Evolutionary conservation across 495 filamentous ascomycete species (phyloP), one percentile per base, ranked within the genome.

Genomic region (Peziza echinospora): DNA sequence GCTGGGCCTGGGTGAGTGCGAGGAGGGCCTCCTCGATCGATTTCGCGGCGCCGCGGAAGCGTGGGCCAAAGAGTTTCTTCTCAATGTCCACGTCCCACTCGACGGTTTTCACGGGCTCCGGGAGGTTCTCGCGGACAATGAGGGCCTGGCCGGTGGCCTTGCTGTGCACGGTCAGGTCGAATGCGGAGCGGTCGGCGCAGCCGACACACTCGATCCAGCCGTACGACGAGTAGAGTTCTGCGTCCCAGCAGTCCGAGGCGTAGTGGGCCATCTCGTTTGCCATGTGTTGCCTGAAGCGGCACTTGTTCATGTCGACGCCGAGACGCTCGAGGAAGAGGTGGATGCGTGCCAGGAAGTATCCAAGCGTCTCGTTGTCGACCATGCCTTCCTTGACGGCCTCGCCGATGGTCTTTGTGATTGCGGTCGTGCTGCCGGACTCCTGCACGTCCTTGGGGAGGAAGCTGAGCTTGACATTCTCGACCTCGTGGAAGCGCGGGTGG

Each of bases 231-330:
- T 70, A 52, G 9, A 79, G 62, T 47, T 80, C 76, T 11, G 75
- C 76, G 59, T 81, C 77, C 75, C 75, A 79, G 55, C 76, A 81
- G 56, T 80, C 76, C 2, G 70, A 61, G 21, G 77, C 77, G 47
- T 78, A 81, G 58, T 80, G 77, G 16, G 77, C 77, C 76, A 79
- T 80, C 58, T 80, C 77, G 50, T 80, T 79, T 5, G 71, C 67
- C 72, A 81, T 76, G 51, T 81, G 76, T 51, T 81, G 77, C 48
- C 76, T 64, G 55, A 80, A 81, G 26, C 76, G 69, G 45, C 77
- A 62, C 62, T 79, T 80, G 10, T 59, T 62, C 46, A 64, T 61
- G 49, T 80, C 75, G 11, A 76, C 63, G 49, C 77, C 77, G 56
- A 80, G 66, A 48, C 68, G 71, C 46, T 67, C 48, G 23, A 80